Conservation (phyloP, 768 basidiomycete species). For the Psilocybe tampanensis region DNA sequence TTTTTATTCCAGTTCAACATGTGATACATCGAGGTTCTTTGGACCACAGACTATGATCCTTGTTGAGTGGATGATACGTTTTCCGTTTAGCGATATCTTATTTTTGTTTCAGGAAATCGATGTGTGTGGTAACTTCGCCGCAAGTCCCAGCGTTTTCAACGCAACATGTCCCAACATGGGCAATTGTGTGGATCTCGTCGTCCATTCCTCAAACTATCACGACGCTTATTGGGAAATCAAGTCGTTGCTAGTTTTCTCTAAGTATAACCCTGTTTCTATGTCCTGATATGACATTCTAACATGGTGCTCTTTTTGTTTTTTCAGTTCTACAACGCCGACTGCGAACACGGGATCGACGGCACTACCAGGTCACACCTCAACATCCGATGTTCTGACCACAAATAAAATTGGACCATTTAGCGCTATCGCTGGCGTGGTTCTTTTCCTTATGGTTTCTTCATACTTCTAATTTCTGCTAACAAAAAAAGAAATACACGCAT, state of each 20-base stretch:
- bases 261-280: neutral
- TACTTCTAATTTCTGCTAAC: too few relatives aligned
- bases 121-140: slow-evolving; percentile 11
- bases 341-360: neutral
- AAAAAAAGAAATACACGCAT: too few relatives aligned
- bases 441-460: too few relatives aligned
- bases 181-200: slow-evolving; percentile 6
- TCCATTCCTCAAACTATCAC: slow-evolving; percentile 1
- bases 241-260: slow-evolving; percentile 9
- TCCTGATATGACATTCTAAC: neutral
- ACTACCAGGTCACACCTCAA: too few relatives aligned
- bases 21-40: slow-evolving; percentile 12
- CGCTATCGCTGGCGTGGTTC: too few relatives aligned
- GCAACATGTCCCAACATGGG: neutral
- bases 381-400: too few relatives aligned
- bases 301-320: neutral
- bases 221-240: slow-evolving; percentile 14
- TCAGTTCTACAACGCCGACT: neutral
- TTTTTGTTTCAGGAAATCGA: slow-evolving; percentile 4
- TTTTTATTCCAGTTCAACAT: slow-evolving; percentile 7
- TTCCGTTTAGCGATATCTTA: neutral
- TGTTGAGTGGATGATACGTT: slow-evolving; percentile 4
- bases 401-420: too few relatives aligned
- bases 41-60: slow-evolving; percentile 16
- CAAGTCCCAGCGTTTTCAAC: neutral